Evolutionary conservation across 1,139 yeast species (phyloP).

Genomic region (Zygoascus hellenicus): DNA sequence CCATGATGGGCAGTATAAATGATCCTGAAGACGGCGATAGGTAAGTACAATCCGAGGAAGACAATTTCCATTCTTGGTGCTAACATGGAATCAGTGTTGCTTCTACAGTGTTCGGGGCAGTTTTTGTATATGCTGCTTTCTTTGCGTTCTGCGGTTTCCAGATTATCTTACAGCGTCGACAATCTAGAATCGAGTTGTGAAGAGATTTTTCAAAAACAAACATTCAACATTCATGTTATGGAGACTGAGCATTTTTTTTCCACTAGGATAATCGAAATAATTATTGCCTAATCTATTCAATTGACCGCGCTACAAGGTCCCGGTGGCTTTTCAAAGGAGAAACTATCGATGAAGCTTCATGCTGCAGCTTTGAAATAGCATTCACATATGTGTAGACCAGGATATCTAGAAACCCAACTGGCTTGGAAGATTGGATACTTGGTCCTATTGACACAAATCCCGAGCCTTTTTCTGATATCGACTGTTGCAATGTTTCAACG

Average conservation of each 20-base stretch:
- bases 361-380: constrained; percentile 14
- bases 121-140: constrained; percentile 70
- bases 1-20: constrained; percentile 84
- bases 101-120: constrained; percentile 83
- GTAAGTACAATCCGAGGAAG: constrained; percentile 33
- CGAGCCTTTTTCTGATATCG: constrained; percentile 11
- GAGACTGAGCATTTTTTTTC: constrained; percentile 7
- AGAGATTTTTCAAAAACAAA: constrained; percentile 10
- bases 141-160: constrained; percentile 88
- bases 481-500: constrained; percentile 8
- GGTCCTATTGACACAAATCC: constrained; percentile 10
- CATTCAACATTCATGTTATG: not conserved
- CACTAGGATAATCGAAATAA: too few relatives aligned
- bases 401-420: constrained; percentile 20
- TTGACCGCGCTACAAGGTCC: not conserved
- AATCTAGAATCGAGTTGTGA: constrained; percentile 48
- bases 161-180: constrained; percentile 55
- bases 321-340: not conserved
- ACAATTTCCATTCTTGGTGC: not conserved
- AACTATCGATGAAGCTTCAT: not conserved
- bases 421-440: constrained; percentile 12
- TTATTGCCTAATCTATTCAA: not conserved
- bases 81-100: constrained; percentile 51
- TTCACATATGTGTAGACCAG: constrained; percentile 25
- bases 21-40: constrained; percentile 93